Evolutionary conservation across 1,284 basidiomycete species (phyloP).

Genomic region (Schizophyllum commune): DNA sequence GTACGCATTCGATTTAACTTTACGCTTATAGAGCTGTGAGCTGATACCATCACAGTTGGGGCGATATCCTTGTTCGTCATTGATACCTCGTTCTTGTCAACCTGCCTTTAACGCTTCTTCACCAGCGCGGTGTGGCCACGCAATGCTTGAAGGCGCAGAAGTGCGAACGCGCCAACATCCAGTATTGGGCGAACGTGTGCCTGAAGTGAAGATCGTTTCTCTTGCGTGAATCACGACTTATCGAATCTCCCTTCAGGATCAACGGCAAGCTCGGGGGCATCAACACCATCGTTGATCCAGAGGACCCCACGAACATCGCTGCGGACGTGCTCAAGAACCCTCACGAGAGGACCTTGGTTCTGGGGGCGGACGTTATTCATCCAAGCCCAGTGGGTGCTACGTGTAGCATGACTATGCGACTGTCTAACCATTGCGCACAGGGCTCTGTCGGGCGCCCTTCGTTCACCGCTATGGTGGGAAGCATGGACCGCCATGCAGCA

Average conservation of each 20-base stretch:
- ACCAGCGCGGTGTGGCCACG: constrained; percentile 59
- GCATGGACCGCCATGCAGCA: constrained; percentile 59
- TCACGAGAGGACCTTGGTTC: constrained; percentile 65
- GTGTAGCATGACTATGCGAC: not conserved
- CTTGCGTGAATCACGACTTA: not conserved
- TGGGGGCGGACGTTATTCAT: constrained; percentile 73
- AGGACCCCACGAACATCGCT: constrained; percentile 47
- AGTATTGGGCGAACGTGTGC: constrained; percentile 73
- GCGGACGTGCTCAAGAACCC: constrained; percentile 52
- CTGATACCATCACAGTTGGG: constrained; percentile 40
- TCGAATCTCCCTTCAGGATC: constrained; percentile 37
- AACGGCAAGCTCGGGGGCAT: constrained; percentile 81
- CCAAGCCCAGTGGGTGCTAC: constrained; percentile 42
- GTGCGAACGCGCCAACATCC: constrained; percentile 53
- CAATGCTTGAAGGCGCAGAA: constrained; percentile 65
- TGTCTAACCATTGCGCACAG: not conserved
- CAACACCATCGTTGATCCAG: constrained; percentile 62
- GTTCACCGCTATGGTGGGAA: constrained; percentile 68
- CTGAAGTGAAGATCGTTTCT: constrained; percentile 55
- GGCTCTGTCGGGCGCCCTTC: constrained; percentile 67
- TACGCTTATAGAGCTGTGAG: not conserved
- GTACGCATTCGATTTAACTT: constrained; percentile 28
- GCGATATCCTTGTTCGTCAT: constrained; percentile 36
- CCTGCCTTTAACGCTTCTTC: no score
- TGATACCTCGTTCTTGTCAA: no score